These are phyloP conservation scores for Mycena chlorophos DNA, from an alignment of 768 basidiomycete genomes.

Conservation along the genomic window DNA sequence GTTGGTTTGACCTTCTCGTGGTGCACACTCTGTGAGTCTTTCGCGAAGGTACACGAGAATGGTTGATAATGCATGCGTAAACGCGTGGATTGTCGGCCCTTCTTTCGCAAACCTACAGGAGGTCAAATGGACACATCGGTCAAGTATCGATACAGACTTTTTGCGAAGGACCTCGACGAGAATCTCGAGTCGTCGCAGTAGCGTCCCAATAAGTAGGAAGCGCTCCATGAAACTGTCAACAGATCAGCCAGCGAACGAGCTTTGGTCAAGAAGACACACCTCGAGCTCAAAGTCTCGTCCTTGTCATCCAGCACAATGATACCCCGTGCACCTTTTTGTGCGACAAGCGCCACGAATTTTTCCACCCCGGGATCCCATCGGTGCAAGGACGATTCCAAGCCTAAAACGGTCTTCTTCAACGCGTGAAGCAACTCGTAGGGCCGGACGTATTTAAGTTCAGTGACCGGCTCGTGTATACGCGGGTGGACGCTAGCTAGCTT, in stretches of 20 bases:
- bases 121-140: constrained; percentile 9
- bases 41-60: constrained; percentile 54
- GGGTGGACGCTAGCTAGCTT: constrained; percentile 47
- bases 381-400: constrained; percentile 66
- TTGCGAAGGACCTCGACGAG: constrained; percentile 47
- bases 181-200: constrained; percentile 65
- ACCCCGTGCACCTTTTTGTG: constrained; percentile 34
- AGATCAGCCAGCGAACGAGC: background rate
- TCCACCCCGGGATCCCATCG: constrained; percentile 60
- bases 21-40: constrained; percentile 41
- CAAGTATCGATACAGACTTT: constrained; percentile 39
- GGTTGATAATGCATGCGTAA: constrained; percentile 63
- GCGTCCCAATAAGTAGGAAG: constrained; percentile 68
- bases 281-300: constrained; percentile 54
- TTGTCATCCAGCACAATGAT: constrained; percentile 55
- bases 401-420: constrained; percentile 59
- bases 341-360: constrained; percentile 52
- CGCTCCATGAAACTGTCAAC: constrained; percentile 53
- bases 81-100: constrained; percentile 62
- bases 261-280: constrained; percentile 38
- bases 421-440: constrained; percentile 51
- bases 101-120: constrained; percentile 42
- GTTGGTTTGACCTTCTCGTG: constrained; percentile 28
- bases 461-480: constrained; percentile 38
- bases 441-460: constrained; percentile 44